Evolutionary conservation across 768 basidiomycete species (phyloP).

Genomic region (Leucocoprinus leucothites): DNA sequence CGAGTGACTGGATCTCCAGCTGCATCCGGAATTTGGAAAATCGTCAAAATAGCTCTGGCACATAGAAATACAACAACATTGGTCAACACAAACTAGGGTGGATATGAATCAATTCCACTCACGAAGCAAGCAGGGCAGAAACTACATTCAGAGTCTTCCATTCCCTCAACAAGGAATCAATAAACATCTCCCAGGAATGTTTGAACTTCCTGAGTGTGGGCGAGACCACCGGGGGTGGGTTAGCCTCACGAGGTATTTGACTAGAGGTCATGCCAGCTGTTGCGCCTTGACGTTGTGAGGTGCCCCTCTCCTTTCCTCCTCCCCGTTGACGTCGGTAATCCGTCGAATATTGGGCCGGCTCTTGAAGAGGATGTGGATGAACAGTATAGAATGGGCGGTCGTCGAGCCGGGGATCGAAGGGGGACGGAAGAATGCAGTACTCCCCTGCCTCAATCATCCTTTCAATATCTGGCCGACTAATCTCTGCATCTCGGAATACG

Average conservation of each 20-base stretch:
- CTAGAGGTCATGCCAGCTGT: conserved; percentile 5
- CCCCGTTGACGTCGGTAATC: background rate
- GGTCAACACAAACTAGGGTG: background rate
- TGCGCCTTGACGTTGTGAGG: background rate
- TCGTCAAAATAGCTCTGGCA: conserved; percentile 61
- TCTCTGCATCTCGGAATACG: conserved; percentile 75
- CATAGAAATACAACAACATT: background rate
- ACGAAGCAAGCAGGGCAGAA: conserved; percentile 57
- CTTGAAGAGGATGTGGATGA: background rate
- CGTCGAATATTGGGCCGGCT: background rate
- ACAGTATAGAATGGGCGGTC: background rate
- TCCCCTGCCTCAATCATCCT: conserved; percentile 39
- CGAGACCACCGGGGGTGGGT: conserved; percentile 51
- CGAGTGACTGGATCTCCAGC: conserved; percentile 60
- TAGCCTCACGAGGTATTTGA: conserved; percentile 41
- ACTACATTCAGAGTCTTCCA: conserved; percentile 78
- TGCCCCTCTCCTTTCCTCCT: background rate
- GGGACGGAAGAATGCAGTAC: conserved; percentile 15
- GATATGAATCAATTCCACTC: conserved; percentile 13
- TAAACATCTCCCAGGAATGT: conserved; percentile 66
- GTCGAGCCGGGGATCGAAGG: conserved; percentile 9
- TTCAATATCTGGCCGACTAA: conserved; percentile 70
- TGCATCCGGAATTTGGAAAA: conserved; percentile 58
- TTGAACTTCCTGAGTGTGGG: conserved; percentile 66
- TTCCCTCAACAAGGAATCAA: conserved; percentile 64